phyloP scores from a whole-genome alignment of 306 rosid species.

The Quercus variabilis region DNA sequence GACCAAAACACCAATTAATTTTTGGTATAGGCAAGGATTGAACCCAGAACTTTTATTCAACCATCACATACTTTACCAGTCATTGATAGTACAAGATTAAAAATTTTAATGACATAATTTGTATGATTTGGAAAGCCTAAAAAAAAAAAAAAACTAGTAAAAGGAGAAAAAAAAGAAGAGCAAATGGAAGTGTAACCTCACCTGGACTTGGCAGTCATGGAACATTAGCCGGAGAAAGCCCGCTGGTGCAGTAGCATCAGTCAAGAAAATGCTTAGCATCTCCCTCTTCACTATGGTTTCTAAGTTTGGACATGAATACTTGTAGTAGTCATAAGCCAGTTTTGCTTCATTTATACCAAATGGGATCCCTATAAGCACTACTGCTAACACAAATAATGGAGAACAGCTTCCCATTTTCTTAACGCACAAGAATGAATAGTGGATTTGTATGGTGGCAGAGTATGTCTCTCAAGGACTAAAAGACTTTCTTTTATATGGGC shows the following conservation, averaged over 20 bases:
- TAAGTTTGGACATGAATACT: conserved; percentile 37
- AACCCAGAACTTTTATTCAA: too few species aligned
- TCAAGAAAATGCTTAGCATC: conserved; percentile 11
- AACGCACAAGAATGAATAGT: not conserved
- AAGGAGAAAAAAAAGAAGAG: not conserved
- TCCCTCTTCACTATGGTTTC: conserved; percentile 25
- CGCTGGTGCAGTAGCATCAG: conserved; percentile 36
- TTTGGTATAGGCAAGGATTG: too few species aligned
- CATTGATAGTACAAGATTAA: too few species aligned
- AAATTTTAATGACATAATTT: too few species aligned
- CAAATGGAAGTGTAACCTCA: not conserved
- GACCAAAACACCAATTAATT: too few species aligned
- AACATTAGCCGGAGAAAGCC: conserved; percentile 44
- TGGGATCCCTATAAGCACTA: conserved; percentile 13
- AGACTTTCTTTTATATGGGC: not conserved
- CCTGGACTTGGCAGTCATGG: conserved; percentile 56
- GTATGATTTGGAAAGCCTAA: too few species aligned
- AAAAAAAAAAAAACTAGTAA: not conserved
- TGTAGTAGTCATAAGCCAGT: conserved; percentile 34
- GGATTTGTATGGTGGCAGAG: not conserved
- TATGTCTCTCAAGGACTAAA: not conserved
- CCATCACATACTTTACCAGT: too few species aligned
- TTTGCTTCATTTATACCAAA: conserved; percentile 15
- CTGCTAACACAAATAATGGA: conserved; percentile 9
- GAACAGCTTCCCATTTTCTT: conserved; percentile 27